Conservation (phyloP, 176 grass and related monocot species). For the Leersia perrieri region DNA sequence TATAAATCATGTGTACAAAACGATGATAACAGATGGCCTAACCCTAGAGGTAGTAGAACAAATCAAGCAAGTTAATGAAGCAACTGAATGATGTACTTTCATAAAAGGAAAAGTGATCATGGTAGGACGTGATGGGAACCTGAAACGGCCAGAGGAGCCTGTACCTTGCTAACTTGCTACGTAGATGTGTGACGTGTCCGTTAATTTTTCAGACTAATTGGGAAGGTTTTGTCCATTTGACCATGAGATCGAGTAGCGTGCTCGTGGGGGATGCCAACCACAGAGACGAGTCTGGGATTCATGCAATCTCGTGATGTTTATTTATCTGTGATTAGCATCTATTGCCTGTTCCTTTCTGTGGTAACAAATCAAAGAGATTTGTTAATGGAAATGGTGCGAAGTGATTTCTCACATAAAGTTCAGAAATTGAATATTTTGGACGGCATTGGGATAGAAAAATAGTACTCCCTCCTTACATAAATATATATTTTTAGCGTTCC, state of each 20-base stretch:
- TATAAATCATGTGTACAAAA: not conserved
- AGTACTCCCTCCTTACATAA: not conserved
- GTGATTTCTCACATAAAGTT: not conserved
- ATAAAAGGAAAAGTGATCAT: not conserved
- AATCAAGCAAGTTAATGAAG: not conserved
- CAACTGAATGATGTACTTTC: not conserved
- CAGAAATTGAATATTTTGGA: not conserved
- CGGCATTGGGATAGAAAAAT: not conserved
- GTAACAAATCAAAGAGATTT: not conserved
- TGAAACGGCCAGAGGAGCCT: not conserved
- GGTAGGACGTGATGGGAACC: not conserved
- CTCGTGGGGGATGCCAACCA: no score
- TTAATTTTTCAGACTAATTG: no score
- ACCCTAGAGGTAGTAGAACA: not conserved
- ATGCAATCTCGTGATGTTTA: no score
- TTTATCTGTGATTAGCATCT: not conserved
- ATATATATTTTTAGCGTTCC: no score
- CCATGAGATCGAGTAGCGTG: no score
- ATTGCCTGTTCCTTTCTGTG: not conserved
- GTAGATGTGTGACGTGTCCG: no score
- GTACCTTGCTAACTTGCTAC: not conserved
- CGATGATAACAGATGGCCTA: not conserved
- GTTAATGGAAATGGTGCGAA: not conserved
- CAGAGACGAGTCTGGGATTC: no score
- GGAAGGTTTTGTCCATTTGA: no score